phyloP scores from a whole-genome alignment of 106 monocot genomes.

The Platanthera zijinensis region DNA sequence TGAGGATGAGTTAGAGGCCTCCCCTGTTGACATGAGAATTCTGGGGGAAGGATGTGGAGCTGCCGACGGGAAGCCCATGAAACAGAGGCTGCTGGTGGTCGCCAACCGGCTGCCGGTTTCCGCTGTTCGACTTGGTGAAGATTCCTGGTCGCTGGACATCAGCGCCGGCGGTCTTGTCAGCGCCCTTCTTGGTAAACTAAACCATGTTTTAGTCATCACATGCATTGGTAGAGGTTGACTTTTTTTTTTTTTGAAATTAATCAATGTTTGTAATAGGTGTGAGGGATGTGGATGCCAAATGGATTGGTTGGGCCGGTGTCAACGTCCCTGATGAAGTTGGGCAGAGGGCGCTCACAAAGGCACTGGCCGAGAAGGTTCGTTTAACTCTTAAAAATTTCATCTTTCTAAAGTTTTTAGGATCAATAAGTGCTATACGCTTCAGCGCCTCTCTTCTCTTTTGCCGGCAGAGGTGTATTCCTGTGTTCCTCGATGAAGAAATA shows the following conservation, averaged over 20 bases:
- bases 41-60: constrained; percentile 8
- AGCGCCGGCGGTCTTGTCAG: constrained; percentile 93
- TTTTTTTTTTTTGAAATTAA: not conserved
- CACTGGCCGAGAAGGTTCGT: constrained; percentile 79
- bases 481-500: constrained; percentile 96
- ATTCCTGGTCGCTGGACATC: constrained; percentile 86
- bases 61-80: constrained; percentile 32
- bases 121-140: constrained; percentile 73
- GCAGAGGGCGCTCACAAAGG: constrained; percentile 75
- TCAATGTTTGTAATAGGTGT: constrained; percentile 42
- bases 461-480: constrained; percentile 93
- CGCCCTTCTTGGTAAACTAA: constrained; percentile 59
- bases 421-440: not conserved
- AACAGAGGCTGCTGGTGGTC: constrained; percentile 87
- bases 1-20: constrained; percentile 1
- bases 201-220: not conserved
- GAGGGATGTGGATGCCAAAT: constrained; percentile 90
- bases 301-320: constrained; percentile 99
- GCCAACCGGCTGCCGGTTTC: constrained; percentile 92
- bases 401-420: not conserved
- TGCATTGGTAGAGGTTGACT: not conserved
- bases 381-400: not conserved
- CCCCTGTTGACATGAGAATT: constrained; percentile 5
- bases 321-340: constrained; percentile 93
- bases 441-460: constrained; percentile 1